Evolutionary conservation across 164 flowering plant genomes (phyloP).

Genomic region (Paratinospora sagittata): DNA sequence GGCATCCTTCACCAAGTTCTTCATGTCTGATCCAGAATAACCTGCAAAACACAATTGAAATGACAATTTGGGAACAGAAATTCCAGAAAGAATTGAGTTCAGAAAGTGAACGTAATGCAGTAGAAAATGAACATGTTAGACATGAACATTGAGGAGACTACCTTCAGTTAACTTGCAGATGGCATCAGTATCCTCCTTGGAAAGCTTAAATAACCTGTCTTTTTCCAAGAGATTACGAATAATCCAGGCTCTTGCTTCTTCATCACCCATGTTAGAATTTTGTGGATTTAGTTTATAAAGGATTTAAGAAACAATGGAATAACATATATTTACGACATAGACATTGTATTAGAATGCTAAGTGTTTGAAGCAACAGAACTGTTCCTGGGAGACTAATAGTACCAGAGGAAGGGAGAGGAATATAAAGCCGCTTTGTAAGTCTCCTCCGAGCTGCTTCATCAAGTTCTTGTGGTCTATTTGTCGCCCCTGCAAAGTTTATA

Average conservation of each 20-base stretch:
- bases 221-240: conserved; percentile 72
- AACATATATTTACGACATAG: background rate
- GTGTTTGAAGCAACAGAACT: background rate
- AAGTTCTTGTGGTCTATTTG: conserved; percentile 98
- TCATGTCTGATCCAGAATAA: conserved; percentile 99
- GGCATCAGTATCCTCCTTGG: conserved; percentile 57
- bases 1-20: conserved; percentile 95
- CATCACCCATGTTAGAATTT: conserved; percentile 14
- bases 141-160: conserved; percentile 8
- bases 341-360: background rate
- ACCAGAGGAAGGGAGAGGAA: conserved; percentile 97
- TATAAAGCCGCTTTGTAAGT: conserved; percentile 89
- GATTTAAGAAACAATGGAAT: background rate
- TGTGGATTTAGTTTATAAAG: background rate
- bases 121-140: background rate
- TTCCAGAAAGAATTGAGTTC: background rate
- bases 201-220: conserved; percentile 81
- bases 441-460: conserved; percentile 98
- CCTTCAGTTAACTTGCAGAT: conserved; percentile 89
- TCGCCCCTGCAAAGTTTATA: conserved; percentile 62
- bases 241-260: conserved; percentile 98
- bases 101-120: background rate
- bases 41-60: conserved; percentile 36
- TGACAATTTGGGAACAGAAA: background rate
- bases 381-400: background rate